Percentiles rank a stretch among this genome's conserved stretches.
phyloP scores from a whole-genome alignment of 805 yeast species.

The Candida maltosa region DNA sequence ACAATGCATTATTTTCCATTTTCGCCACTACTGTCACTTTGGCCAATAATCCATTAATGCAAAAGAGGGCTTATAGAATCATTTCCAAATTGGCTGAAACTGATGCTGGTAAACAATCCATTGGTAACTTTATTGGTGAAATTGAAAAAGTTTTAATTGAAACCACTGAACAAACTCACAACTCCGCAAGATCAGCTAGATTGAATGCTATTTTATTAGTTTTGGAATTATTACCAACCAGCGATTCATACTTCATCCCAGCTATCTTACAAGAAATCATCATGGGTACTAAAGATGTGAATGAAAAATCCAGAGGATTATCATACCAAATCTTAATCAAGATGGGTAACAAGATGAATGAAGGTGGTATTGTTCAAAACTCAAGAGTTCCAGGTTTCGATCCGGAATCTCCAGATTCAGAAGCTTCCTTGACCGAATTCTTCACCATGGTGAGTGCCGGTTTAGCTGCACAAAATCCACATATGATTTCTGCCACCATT shows the following conservation, averaged over 20 bases:
- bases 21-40: slow-evolving; percentile 62
- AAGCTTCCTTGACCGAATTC: slow-evolving; percentile 73
- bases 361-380: slow-evolving; percentile 66
- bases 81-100: slow-evolving; percentile 68
- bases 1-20: slow-evolving; percentile 73
- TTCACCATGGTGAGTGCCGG: slow-evolving; percentile 96
- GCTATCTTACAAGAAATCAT: slow-evolving; percentile 82
- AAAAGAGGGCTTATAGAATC: slow-evolving; percentile 86
- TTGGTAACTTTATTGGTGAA: slow-evolving; percentile 49
- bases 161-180: slow-evolving; percentile 54
- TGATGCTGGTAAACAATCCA: slow-evolving; percentile 57
- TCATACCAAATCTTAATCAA: slow-evolving; percentile 72
- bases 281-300: slow-evolving; percentile 84
- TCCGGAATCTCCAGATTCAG: slow-evolving; percentile 54
- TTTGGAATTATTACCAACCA: slow-evolving; percentile 57
- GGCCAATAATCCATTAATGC: slow-evolving; percentile 63
- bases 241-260: slow-evolving; percentile 75
- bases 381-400: slow-evolving; percentile 67
- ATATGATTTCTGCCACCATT: slow-evolving; percentile 92
- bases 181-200: slow-evolving; percentile 80
- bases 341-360: slow-evolving; percentile 76
- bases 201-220: slow-evolving; percentile 63
- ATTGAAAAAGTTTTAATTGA: slow-evolving; percentile 59
- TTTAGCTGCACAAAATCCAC: slow-evolving; percentile 87
- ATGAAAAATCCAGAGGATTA: slow-evolving; percentile 84